These are phyloP conservation scores for Apium graveolens DNA, from an alignment of 129 eudicot species.

Conservation along the genomic window DNA sequence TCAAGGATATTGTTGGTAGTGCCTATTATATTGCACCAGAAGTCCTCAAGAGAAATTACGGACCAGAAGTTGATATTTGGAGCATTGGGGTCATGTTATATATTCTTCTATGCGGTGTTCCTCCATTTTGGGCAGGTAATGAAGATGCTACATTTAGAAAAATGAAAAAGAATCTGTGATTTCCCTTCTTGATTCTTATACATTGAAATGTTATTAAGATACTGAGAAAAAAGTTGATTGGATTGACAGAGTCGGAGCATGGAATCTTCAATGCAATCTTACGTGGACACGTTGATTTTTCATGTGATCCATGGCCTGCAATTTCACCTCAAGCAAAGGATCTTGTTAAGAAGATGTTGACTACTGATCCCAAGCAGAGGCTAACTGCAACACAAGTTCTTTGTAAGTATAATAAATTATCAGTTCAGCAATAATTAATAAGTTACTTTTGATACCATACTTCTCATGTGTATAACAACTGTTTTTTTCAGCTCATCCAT, in stretches of 20 bases:
- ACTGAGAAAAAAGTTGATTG: neutral
- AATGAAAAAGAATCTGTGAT: neutral
- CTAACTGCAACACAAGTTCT: slow-evolving; percentile 75
- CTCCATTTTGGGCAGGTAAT: slow-evolving; percentile 94
- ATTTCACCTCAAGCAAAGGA: slow-evolving; percentile 69
- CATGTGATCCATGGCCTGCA: slow-evolving; percentile 75
- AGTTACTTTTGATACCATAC: neutral
- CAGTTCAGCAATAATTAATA: neutral
- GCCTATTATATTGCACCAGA: slow-evolving; percentile 93
- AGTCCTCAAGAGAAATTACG: slow-evolving; percentile 82
- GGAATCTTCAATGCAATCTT: slow-evolving; percentile 78
- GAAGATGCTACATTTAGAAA: neutral
- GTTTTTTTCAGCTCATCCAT: slow-evolving; percentile 55
- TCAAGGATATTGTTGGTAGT: slow-evolving; percentile 83
- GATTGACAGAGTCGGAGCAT: slow-evolving; percentile 65
- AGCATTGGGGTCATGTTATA: slow-evolving; percentile 85
- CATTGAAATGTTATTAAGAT: neutral
- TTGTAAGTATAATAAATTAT: slow-evolving; percentile 36
- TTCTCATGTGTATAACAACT: neutral
- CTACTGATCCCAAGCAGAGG: slow-evolving; percentile 75
- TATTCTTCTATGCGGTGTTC: slow-evolving; percentile 82
- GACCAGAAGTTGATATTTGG: slow-evolving; percentile 95
- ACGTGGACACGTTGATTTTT: slow-evolving; percentile 59
- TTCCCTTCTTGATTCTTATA: neutral
- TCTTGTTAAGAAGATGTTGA: slow-evolving; percentile 68